Percentiles rank a stretch among this genome's conserved stretches.
These are phyloP conservation scores for Liquidambar formosana DNA, from an alignment of 164 flowering plant genomes.

Conservation along the genomic window DNA sequence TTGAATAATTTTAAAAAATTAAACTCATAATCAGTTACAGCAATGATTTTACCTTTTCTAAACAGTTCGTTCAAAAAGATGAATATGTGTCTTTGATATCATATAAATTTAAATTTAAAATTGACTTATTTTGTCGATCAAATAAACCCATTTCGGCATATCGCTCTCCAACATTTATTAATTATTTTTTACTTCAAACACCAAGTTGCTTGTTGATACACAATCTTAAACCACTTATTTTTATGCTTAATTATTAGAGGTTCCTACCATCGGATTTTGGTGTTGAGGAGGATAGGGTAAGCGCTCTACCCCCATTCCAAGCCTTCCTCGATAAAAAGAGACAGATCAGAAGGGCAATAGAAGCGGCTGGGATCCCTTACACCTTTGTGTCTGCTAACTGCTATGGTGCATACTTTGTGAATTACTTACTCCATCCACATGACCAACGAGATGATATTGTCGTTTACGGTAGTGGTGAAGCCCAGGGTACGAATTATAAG, in stretches of 20 bases:
- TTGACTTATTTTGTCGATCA: no score
- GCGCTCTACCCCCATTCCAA: constrained; percentile 32
- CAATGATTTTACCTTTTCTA: no score
- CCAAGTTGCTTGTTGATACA: no score
- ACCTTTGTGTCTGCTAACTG: constrained; percentile 36
- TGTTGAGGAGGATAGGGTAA: constrained; percentile 32
- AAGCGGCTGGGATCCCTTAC: constrained; percentile 38
- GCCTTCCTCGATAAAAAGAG: constrained; percentile 27
- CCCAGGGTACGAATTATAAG: constrained; percentile 20
- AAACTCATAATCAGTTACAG: no score
- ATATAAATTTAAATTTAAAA: no score
- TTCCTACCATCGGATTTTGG: constrained; percentile 52
- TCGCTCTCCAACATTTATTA: no score
- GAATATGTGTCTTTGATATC: no score
- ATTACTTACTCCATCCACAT: constrained; percentile 36
- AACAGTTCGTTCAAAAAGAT: no score
- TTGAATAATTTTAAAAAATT: no score
- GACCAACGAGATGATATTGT: constrained; percentile 14
- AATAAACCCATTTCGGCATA: no score
- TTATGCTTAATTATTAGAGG: constrained; percentile 21
- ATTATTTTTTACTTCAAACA: no score
- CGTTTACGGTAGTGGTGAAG: constrained; percentile 37
- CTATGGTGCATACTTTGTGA: constrained; percentile 36
- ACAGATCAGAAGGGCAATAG: constrained; percentile 32
- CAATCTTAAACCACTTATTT: no score